phyloP scores from a whole-genome alignment of 306 rosid genomes.

The Inga laurina region DNA sequence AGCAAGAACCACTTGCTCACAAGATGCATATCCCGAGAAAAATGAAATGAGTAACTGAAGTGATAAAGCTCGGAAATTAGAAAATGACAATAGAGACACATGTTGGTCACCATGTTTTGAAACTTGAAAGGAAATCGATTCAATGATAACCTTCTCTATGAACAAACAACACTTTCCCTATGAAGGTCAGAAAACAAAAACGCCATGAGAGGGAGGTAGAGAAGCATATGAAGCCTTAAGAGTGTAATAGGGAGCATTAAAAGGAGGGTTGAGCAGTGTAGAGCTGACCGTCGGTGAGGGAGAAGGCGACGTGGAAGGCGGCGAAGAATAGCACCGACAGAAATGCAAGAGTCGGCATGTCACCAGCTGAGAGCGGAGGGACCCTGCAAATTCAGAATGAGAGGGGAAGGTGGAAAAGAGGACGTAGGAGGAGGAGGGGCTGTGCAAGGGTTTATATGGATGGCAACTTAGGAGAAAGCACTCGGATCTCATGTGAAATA shows the following conservation, averaged over 20 bases:
- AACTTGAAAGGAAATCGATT: not conserved
- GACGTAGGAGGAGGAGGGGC: not conserved
- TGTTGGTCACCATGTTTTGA: not conserved
- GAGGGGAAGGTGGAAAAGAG: not conserved
- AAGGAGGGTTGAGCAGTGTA: not conserved
- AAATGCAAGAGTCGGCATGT: conserved; percentile 36
- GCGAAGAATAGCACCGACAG: conserved; percentile 48
- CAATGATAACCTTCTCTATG: not conserved
- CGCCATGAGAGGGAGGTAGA: not conserved
- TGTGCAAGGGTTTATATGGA: conserved; percentile 49
- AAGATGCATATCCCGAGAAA: not conserved
- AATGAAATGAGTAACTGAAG: not conserved
- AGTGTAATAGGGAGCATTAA: not conserved
- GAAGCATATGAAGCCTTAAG: not conserved
- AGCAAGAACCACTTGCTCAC: not conserved
- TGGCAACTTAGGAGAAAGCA: conserved; percentile 31
- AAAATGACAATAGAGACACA: not conserved
- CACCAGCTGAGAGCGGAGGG: not conserved
- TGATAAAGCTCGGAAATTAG: not conserved
- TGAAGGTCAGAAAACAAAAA: not conserved
- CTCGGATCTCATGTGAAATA: conserved; percentile 28
- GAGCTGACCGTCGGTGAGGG: conserved; percentile 59
- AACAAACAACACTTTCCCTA: not conserved
- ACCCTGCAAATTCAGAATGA: not conserved
- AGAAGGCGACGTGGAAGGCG: conserved; percentile 46